Evolutionary conservation across 2,329 filamentous ascomycete genomes (phyloP).

Genomic region (Ophiostoma himal-ulmi): DNA sequence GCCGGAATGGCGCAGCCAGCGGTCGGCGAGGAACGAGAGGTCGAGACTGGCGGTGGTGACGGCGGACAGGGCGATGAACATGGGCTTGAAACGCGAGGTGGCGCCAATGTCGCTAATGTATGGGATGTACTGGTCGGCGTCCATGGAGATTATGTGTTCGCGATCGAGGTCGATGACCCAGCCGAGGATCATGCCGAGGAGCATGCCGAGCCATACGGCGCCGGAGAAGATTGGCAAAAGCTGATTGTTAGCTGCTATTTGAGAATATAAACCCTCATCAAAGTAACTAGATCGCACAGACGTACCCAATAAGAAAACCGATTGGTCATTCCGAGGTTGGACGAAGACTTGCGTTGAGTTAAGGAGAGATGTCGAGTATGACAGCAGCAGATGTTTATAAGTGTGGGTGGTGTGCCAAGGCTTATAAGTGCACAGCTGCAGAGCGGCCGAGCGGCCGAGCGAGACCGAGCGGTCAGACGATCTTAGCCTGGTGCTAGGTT

Average conservation of each 20-base stretch:
- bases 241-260: not conserved
- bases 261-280: too few species aligned
- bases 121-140: conserved; percentile 52
- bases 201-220: conserved; percentile 58
- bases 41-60: conserved; percentile 76
- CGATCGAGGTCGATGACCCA: conserved; percentile 56
- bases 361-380: not conserved
- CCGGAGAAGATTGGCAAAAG: conserved; percentile 62
- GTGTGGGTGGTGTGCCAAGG: not conserved
- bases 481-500: not conserved
- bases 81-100: conserved; percentile 59
- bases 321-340: conserved; percentile 13
- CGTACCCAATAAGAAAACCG: conserved; percentile 23
- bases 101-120: conserved; percentile 64
- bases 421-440: not conserved
- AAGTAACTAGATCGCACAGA: too few species aligned
- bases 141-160: conserved; percentile 58
- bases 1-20: conserved; percentile 76
- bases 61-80: conserved; percentile 68
- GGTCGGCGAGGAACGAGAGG: conserved; percentile 71
- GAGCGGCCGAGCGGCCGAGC: conserved; percentile 1
- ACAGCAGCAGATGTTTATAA: not conserved
- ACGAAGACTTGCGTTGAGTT: not conserved
- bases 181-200: conserved; percentile 63
- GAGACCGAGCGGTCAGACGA: conserved; percentile 5